Evolutionary conservation across 345 rosid genomes (phyloP), one percentile per base, ranked within the genome.

Genomic region (Cardamine chenopodiifolia): DNA sequence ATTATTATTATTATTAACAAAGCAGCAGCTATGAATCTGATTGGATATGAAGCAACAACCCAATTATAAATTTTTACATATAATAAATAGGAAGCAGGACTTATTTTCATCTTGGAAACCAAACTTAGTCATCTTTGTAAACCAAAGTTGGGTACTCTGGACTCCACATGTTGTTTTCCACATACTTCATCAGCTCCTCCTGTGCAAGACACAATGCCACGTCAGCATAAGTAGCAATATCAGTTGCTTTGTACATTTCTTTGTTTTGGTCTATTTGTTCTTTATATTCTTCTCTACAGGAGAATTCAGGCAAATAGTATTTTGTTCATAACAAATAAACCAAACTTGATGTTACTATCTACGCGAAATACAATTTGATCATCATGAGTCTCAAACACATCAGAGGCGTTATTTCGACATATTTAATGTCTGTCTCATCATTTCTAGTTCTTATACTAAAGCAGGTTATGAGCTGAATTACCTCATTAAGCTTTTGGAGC

Each of bases 121-220:
- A 66, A 13, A 45, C 10, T 40, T 82, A 90, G 60, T 80, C 90
- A 44, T 80, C 70, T 76, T 60, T 88, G 79, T 78, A 93, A 28
- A 90, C 98, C 79, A 93, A 58, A 4, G 86, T 85, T 25, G 99
- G 92, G 72, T 95, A 95, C 56, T 86, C 89, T 14, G 99, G 97
- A 76, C 72, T 83, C 97, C 99, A 92, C 99, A 92, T 90, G 88
- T 84, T 92, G 73, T 80, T 85, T 78, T 83, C 72, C 82, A 92
- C 99, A 58, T 72, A 90, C 35, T 83, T 80, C 45, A 74, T 52
- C 18, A 95, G 79, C 78, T 85, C 92, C 82, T 87, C 97, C 99
- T 90, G 87, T 77, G 2, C 0, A 52, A 50, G 1, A 61, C 57
- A 42, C 55, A 34, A 17, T 3, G 4, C 25, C 12, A 8, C 17